phyloP scores from a whole-genome alignment of 225 moss, liverwort and hornwort species.

The Ulota crispa region DNA sequence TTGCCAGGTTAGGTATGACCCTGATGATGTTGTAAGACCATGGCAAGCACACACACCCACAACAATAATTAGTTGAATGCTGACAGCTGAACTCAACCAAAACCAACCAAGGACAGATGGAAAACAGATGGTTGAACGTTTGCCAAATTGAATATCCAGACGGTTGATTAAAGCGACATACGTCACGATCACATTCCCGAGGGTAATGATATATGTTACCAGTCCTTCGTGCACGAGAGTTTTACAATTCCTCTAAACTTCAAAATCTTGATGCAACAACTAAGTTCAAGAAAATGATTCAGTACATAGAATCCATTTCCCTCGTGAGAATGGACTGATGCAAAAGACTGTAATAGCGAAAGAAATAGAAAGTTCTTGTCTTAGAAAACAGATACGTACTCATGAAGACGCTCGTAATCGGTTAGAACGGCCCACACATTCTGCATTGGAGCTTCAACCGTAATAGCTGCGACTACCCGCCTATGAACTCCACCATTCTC shows the following conservation, averaged over 20 bases:
- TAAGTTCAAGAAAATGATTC: background rate
- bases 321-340: background rate
- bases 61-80: constrained; percentile 16
- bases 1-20: constrained; percentile 84
- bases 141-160: background rate
- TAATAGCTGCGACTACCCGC: constrained; percentile 87
- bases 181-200: background rate
- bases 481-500: constrained; percentile 93
- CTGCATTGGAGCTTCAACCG: constrained; percentile 78
- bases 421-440: constrained; percentile 89
- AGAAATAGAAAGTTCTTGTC: background rate
- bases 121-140: background rate
- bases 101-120: background rate
- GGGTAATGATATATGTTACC: background rate
- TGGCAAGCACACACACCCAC: constrained; percentile 19
- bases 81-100: constrained; percentile 4
- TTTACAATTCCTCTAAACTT: background rate
- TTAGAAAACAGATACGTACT: constrained; percentile 44
- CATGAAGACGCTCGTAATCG: constrained; percentile 81
- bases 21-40: constrained; percentile 44
- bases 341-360: background rate
- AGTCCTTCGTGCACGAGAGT: constrained; percentile 4
- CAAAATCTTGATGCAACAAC: constrained; percentile 13
- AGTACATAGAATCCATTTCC: background rate
- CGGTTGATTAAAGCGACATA: background rate